Evolutionary conservation across 2,329 filamentous ascomycete genomes (phyloP), one percentile per base, ranked within the genome.

Genomic region (Colletotrichum limetticola): DNA sequence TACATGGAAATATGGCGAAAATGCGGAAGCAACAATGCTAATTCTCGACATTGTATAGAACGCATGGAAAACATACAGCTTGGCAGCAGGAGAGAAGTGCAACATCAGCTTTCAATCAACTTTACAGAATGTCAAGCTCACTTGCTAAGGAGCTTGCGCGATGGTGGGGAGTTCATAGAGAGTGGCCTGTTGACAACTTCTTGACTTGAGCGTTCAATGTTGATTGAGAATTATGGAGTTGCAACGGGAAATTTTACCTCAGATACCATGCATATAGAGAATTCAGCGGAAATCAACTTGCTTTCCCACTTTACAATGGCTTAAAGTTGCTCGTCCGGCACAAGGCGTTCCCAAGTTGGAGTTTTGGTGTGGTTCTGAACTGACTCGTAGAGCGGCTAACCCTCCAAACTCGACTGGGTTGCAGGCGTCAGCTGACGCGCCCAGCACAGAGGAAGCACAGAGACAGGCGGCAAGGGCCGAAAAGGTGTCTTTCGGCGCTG

Each of bases 111-210:
- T 55, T 5, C n/a, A 24, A 11, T 65, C 62, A 5, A 55, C 62
- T 1, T 28, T 65, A 8, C 62, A 65, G 28, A 65, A 65, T 37
- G 49, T 65, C 22, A 65, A 65, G 62, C 49, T 65, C 1, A 56
- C 62, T 5, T 65, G 62, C 30, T 56, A 46, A 62, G 19, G 42
- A 7, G 37, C 37, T 19, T 49, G 4, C 9, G 42, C 5, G 14
- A 19, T 16, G 37, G 37, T 42, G 16, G 37, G 16, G 37, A 19
- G 16, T 42, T 42, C 16, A 19, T 19, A 19, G 14, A 42, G 37
- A 42, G 37, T 4, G 5, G 37, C 7, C 16, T 19, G 37, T 19
- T 42, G 37, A 7, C 37, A 42, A 19, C 37, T 42, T 19, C 16
- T 42, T 8, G 16, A 42, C 16, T 42, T 19, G 14, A 42, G 16